phyloP scores from a whole-genome alignment of 73 alveolate species.

The Effrenium voratum region DNA sequence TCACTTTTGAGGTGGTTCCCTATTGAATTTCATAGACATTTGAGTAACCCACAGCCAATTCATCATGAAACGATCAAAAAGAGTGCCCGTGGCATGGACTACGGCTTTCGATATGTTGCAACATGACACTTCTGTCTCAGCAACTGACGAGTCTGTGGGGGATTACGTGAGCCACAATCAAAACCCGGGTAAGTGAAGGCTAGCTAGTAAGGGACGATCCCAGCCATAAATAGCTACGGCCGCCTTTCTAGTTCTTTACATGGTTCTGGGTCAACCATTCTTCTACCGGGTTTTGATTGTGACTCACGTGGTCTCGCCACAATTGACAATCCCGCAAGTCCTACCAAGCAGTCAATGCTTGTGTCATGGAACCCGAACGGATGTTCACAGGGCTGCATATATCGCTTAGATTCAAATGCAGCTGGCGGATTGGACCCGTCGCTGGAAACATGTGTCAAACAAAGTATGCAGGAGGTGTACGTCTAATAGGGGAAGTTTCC shows the following conservation, averaged over 20 bases:
- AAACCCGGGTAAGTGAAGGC: no score
- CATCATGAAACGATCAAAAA: conserved; percentile 7
- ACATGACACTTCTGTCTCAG: not conserved
- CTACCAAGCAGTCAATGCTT: not conserved
- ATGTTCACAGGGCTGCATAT: conserved; percentile 10
- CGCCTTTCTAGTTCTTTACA: no score
- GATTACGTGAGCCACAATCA: no score
- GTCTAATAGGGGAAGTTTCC: conserved; percentile 2
- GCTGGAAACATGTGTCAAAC: not conserved
- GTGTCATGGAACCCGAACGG: conserved; percentile 31
- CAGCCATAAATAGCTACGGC: no score
- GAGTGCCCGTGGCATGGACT: not conserved
- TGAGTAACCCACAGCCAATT: no score
- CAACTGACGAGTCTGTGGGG: conserved; percentile 2
- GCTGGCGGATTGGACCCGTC: not conserved
- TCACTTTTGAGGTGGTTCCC: no score
- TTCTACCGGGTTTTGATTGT: no score
- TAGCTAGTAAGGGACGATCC: no score
- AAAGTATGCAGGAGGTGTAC: not conserved
- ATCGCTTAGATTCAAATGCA: not conserved
- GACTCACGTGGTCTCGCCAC: conserved; percentile 14
- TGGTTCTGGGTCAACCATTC: no score
- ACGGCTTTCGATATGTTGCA: conserved; percentile 23
- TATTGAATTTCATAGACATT: no score
- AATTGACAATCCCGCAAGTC: conserved; percentile 17